phyloP scores from a whole-genome alignment of 257 asterid genomes.

The Solanum chmielewskii region DNA sequence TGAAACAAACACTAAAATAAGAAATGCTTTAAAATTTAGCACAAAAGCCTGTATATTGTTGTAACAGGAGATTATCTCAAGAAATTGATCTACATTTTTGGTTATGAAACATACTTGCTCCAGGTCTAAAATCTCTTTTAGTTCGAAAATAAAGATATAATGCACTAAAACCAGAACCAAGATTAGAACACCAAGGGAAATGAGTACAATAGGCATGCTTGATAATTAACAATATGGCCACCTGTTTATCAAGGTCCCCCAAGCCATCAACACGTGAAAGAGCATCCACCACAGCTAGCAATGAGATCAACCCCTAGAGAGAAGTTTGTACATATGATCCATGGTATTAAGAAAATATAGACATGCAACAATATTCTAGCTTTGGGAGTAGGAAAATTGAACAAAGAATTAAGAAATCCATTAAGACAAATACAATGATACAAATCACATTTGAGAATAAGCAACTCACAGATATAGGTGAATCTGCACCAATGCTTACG shows the following conservation, averaged over 20 bases:
- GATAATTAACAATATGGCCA: conserved; percentile 3
- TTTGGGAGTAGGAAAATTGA: background rate
- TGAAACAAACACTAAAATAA: background rate
- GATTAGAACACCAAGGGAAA: background rate
- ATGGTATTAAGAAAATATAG: background rate
- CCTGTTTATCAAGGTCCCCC: conserved; percentile 73
- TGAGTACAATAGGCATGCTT: background rate
- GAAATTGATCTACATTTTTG: background rate
- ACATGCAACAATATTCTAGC: background rate
- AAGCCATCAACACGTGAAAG: conserved; percentile 58
- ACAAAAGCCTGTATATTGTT: background rate
- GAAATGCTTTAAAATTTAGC: background rate
- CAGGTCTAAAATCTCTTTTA: background rate
- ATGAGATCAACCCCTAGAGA: conserved; percentile 73
- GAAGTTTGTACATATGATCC: background rate
- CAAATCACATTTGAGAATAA: background rate
- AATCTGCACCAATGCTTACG: conserved; percentile 86
- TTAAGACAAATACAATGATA: background rate
- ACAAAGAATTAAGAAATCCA: background rate
- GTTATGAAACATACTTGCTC: background rate
- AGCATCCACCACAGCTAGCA: conserved; percentile 93
- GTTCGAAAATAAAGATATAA: background rate
- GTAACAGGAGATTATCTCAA: background rate
- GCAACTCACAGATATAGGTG: conserved; percentile 86
- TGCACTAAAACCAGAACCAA: background rate